These are phyloP conservation scores for Psilocybe tampanensis DNA, from an alignment of 768 basidiomycete genomes.

Conservation along the genomic window DNA sequence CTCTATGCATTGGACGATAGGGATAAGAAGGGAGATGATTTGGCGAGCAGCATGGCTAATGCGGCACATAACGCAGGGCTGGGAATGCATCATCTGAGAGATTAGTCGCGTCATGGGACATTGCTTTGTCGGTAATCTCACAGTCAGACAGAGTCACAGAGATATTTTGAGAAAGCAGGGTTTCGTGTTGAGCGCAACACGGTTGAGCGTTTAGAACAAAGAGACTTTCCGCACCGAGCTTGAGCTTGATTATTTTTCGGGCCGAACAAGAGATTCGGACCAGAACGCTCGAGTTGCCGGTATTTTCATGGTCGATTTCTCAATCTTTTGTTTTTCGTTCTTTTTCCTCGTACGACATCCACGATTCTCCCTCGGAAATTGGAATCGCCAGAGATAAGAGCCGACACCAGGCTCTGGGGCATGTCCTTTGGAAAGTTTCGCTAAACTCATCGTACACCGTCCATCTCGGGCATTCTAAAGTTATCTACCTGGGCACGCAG, in stretches of 20 bases:
- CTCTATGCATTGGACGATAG: not conserved
- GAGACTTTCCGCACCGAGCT: no score
- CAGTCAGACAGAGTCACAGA: not conserved
- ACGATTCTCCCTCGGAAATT: no score
- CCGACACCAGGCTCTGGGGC: not conserved
- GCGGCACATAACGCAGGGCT: no score
- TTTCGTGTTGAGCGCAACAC: no score
- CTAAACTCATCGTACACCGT: no score
- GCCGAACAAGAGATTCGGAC: not conserved
- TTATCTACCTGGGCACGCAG: not conserved
- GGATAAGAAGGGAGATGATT: not conserved
- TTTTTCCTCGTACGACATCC: not conserved
- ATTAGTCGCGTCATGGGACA: constrained; percentile 13
- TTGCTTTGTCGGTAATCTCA: not conserved
- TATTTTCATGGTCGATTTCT: no score
- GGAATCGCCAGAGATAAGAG: not conserved
- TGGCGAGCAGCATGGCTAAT: not conserved
- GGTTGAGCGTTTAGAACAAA: no score
- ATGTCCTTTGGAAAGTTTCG: not conserved
- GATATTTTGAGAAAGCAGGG: not conserved
- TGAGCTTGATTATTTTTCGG: no score
- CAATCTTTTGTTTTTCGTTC: not conserved
- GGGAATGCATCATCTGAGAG: constrained; percentile 5
- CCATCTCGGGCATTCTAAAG: not conserved
- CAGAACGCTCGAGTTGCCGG: not conserved